Base-by-base conservation (phyloP, 2,329 filamentous ascomycete genomes). In the Stachybotrys chartarum region DNA sequence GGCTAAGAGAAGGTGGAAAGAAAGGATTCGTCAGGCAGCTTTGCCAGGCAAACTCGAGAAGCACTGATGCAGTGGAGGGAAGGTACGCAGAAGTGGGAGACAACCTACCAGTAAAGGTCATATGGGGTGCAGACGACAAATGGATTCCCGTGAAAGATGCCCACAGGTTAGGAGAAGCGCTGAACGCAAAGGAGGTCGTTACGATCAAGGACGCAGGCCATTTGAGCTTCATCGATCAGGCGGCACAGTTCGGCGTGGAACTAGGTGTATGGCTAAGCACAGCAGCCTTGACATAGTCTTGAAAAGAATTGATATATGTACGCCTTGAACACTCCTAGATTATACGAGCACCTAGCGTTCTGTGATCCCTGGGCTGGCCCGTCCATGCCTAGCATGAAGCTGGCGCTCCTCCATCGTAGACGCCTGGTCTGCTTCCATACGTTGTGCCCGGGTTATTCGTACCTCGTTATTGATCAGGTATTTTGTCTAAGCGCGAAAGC, bases 161-260 rank as follows among this genome's bases (percentile, higher is more conserved):
- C 3, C 42, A 49, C 31, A 58, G 58, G 31, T 52, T 66, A 30
- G 59, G 63, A 2, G 57, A 64, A 49, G 55, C 75, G 18, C 61
- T 68, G 3, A 64, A 64, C 35, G 61, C 67, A 3, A 61, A 61
- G n/a, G 67, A 71, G 17, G 62, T 70, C 42, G 66, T 72, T 3
- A 52, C 72, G 60, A 66, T 67, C 32, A 59, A 61, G 30, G 58
- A 63, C 14, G 75, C 75, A 10, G 76, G 75, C 0, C 76, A 78
- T 67, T 51, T 78, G 6, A 60, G 74, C 1, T 75, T 76, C 71
- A 65, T 71, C 58, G 75, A 78, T 58, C 73, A 77, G 54, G 64
- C 61, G 11, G 70, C 63, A 7, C 68, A 64, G 51, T 58, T 78
- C 12, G 72, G 68, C 1, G 61, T 70, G 42, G 74, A 78, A 59